Base-by-base conservation (phyloP, 805 yeast genomes). In the Lachancea dasiensis region DNA sequence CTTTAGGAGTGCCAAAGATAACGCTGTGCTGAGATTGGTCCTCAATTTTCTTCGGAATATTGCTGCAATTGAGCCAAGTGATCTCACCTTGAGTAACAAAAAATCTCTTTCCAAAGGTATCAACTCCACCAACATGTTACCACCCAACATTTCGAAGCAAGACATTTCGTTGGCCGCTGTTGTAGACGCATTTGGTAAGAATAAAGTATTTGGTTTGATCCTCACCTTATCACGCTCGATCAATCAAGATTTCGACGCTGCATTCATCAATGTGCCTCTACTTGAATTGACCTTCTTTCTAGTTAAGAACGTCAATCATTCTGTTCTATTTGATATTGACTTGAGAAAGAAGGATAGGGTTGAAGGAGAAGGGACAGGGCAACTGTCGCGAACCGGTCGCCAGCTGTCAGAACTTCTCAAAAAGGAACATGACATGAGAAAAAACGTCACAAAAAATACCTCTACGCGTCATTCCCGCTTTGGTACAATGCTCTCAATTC, bases 401-500 rank as follows among this genome's bases (percentile, higher is more conserved):
- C 68, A 67, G 39, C 57, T 80, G 15, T 58, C 68, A 29, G 73
- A 69, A 15, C 55, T 85, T 6, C 63, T 86, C n/a, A 63, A 66
- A 2, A 70, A 70, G 38, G 97, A 90, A 52, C 67, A 70, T 15
- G 68, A 69, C 22, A 55, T 80, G 43, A 75, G 73, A 41, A 65
- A 63, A 27, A 53, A 58, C 23, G 69, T 77, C 34, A 65, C 67
- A 20, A 72, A 70, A 56, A 61, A 68, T 36, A 65, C 78, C 1
- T 72, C 84, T 1, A 70, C 86, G 1, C 71, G 98, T 32, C 98
- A 90, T 55, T 89, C 92, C 2, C 70, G 95, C 36, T 90, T 90
- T 64, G 98, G 98, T 1, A 79, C 97, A 0, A 64, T 89, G 45
- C 60, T 87, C 8, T 79, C 95, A 2, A 68, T 90, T 21, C 77